phyloP scores from a whole-genome alignment of 768 basidiomycete species.

The Leccinum disarticulatum region DNA sequence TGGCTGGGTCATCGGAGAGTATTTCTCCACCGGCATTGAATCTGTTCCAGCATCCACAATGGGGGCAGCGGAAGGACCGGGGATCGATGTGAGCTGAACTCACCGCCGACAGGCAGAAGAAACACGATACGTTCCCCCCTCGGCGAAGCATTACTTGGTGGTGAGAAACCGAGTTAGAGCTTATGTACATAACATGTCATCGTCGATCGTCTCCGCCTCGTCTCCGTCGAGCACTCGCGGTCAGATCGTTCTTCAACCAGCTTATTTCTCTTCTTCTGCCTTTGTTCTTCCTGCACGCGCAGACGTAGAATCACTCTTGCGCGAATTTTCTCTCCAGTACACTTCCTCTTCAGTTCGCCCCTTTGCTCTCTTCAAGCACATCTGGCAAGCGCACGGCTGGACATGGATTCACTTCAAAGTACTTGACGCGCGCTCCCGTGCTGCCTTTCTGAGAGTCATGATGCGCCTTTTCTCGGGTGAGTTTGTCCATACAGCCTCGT shows the following conservation, averaged over 20 bases:
- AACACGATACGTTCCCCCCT: conserved; percentile 54
- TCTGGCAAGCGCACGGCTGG: conserved; percentile 74
- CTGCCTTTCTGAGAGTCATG: conserved; percentile 58
- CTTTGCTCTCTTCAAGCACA: conserved; percentile 66
- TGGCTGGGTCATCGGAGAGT: conserved; percentile 81
- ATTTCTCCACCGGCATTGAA: conserved; percentile 74
- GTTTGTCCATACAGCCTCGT: conserved; percentile 12
- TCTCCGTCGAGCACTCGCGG: conserved; percentile 61
- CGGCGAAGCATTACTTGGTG: conserved; percentile 44
- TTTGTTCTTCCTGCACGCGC: conserved; percentile 65
- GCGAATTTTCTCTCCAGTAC: conserved; percentile 53
- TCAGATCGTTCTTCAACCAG: conserved; percentile 64
- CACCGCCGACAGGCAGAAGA: conserved; percentile 61
- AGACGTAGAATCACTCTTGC: conserved; percentile 58
- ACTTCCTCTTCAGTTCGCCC: conserved; percentile 39
- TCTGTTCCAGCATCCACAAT: conserved; percentile 74
- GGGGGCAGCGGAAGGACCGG: conserved; percentile 61
- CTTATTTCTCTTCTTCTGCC: conserved; percentile 76
- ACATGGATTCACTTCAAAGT: conserved; percentile 73
- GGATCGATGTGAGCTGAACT: conserved; percentile 46
- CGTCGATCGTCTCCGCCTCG: conserved; percentile 42
- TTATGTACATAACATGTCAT: conserved; percentile 6
- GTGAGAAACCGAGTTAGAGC: background rate
- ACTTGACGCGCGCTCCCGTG: conserved; percentile 64
- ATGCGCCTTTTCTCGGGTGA: conserved; percentile 67